Evolutionary conservation across 73 alveolate genomes (phyloP).

Genomic region (Urostyla sp.): DNA sequence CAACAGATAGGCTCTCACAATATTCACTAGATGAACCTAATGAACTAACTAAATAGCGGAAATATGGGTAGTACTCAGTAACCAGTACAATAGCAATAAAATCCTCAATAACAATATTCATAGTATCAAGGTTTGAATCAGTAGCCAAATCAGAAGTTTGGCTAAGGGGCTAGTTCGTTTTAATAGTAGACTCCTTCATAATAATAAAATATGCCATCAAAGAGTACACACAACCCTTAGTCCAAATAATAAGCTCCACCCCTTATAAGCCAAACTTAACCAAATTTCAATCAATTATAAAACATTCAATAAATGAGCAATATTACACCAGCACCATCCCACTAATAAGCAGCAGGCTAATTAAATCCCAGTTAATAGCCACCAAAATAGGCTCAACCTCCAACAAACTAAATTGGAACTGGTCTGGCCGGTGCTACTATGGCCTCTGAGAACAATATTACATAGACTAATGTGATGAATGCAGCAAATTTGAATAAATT

Average conservation of each 20-base stretch:
- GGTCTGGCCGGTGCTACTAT: conserved; percentile 50
- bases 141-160: too few species aligned
- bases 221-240: not conserved
- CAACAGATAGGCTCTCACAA: too few species aligned
- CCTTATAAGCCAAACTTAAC: not conserved
- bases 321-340: not conserved
- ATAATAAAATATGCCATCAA: too few species aligned
- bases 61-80: too few species aligned
- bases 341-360: not conserved
- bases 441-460: conserved; percentile 18
- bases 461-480: conserved; percentile 37
- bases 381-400: not conserved
- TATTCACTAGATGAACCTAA: too few species aligned
- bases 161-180: too few species aligned
- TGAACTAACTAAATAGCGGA: too few species aligned
- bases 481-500: conserved; percentile 62
- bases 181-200: too few species aligned
- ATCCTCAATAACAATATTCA: too few species aligned
- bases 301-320: not conserved
- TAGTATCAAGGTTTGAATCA: too few species aligned
- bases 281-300: not conserved
- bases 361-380: not conserved
- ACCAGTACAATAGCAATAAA: too few species aligned
- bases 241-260: not conserved
- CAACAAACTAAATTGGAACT: not conserved